Evolutionary conservation across 2,329 filamentous ascomycete species (phyloP).

Genomic region (Talaromyces sp.): DNA sequence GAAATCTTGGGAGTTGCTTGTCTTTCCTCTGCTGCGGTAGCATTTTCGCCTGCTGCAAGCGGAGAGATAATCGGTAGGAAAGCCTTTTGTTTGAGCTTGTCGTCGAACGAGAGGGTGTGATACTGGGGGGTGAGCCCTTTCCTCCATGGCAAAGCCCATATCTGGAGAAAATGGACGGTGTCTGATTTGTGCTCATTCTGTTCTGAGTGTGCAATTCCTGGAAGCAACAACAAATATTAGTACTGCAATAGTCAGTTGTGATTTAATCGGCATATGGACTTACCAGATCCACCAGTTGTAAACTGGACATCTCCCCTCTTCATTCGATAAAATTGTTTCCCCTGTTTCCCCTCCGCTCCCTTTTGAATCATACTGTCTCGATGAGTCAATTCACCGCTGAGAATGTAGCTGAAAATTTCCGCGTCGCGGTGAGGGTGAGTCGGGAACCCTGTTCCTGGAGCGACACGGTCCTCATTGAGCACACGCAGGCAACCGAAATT

Average conservation of each 20-base stretch:
- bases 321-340: conserved; percentile 64
- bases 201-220: conserved; percentile 71
- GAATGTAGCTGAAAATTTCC: conserved; percentile 84
- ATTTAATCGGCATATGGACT: conserved; percentile 8
- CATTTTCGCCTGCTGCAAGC: conserved; percentile 60
- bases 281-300: conserved; percentile 75
- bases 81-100: conserved; percentile 64
- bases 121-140: conserved; percentile 67
- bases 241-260: neutral
- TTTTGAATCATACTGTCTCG: conserved; percentile 78
- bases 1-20: conserved; percentile 56
- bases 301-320: conserved; percentile 81
- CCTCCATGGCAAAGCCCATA: conserved; percentile 79
- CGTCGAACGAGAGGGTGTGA: conserved; percentile 66
- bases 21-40: conserved; percentile 58
- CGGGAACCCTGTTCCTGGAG: conserved; percentile 69
- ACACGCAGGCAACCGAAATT: conserved; percentile 74
- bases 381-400: conserved; percentile 81
- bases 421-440: conserved; percentile 81
- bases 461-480: conserved; percentile 83
- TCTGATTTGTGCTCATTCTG: conserved; percentile 59
- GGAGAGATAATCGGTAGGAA: conserved; percentile 74
- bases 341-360: conserved; percentile 54
- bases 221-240: neutral
- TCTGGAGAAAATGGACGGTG: conserved; percentile 80